Percentiles rank a stretch among this genome's conserved stretches.
Evolutionary conservation across 2,329 filamentous ascomycete genomes (phyloP).

Genomic region (Rutstroemia sp.): DNA sequence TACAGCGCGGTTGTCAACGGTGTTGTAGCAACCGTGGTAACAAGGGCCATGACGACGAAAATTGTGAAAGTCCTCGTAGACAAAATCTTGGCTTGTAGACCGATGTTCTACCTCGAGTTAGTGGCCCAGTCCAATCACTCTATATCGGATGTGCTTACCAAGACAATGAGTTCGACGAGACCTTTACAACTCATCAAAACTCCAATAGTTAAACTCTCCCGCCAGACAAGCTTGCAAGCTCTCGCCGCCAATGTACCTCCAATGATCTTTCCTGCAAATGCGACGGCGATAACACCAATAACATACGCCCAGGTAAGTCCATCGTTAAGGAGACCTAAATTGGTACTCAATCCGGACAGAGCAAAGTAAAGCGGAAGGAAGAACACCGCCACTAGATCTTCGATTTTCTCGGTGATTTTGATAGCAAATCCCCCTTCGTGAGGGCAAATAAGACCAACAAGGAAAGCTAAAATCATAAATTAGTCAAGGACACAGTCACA

Average conservation of each 20-base stretch:
- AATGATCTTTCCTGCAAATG: slow-evolving; percentile 77
- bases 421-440: slow-evolving; percentile 87
- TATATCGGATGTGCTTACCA: slow-evolving; percentile 48
- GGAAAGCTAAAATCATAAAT: slow-evolving; percentile 49
- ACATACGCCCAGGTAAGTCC: slow-evolving; percentile 89
- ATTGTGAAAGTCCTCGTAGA: slow-evolving; percentile 81
- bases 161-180: slow-evolving; percentile 87
- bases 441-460: slow-evolving; percentile 82
- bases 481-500: background rate
- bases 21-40: slow-evolving; percentile 79
- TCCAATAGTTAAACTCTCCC: slow-evolving; percentile 82
- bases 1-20: slow-evolving; percentile 69
- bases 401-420: slow-evolving; percentile 86
- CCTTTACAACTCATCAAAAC: slow-evolving; percentile 96
- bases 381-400: slow-evolving; percentile 77
- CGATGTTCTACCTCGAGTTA: slow-evolving; percentile 53
- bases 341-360: slow-evolving; percentile 79
- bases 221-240: slow-evolving; percentile 73
- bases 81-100: slow-evolving; percentile 74
- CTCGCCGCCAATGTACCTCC: slow-evolving; percentile 76
- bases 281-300: slow-evolving; percentile 70
- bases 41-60: slow-evolving; percentile 86
- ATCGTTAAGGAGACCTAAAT: slow-evolving; percentile 74
- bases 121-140: background rate
- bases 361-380: slow-evolving; percentile 92